These are phyloP conservation scores for Medicago lupulina DNA, from an alignment of 306 rosid genomes.

Conservation along the genomic window DNA sequence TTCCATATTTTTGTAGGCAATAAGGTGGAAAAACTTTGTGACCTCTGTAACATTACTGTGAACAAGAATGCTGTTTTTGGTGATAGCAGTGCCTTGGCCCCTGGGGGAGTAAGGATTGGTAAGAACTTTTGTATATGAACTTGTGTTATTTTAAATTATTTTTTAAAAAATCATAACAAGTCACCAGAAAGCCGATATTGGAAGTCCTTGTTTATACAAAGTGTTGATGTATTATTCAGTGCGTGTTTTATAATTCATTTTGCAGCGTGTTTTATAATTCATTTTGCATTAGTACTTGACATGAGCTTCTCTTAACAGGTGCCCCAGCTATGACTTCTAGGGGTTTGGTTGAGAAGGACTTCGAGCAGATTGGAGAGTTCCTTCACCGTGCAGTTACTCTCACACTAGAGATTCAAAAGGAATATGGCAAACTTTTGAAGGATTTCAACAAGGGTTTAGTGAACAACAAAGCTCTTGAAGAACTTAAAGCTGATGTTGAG, in stretches of 20 bases:
- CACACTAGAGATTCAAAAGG: conserved; percentile 79
- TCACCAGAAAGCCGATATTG: neutral
- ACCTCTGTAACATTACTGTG: conserved; percentile 86
- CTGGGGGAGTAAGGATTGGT: conserved; percentile 96
- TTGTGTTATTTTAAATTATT: conserved; percentile 3
- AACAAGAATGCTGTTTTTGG: conserved; percentile 97
- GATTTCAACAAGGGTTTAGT: conserved; percentile 94
- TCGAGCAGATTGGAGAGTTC: conserved; percentile 90
- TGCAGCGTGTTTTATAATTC: conserved; percentile 6
- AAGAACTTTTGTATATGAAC: conserved; percentile 32
- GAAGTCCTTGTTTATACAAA: neutral
- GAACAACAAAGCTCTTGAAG: conserved; percentile 81
- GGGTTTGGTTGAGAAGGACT: conserved; percentile 93
- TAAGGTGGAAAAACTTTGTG: conserved; percentile 98
- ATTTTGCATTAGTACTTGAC: conserved; percentile 36
- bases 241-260: neutral
- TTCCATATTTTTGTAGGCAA: conserved; percentile 65
- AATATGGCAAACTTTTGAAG: conserved; percentile 84
- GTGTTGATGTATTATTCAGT: neutral
- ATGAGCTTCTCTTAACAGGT: conserved; percentile 54
- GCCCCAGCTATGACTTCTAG: conserved; percentile 97
- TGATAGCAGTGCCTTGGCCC: conserved; percentile 98
- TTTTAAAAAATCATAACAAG: no score
- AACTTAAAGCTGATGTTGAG: conserved; percentile 85
- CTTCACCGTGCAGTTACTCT: conserved; percentile 84